Evolutionary conservation across 805 yeast species (phyloP), one percentile per base, ranked within the genome.

Genomic region (Candida chilensis): DNA sequence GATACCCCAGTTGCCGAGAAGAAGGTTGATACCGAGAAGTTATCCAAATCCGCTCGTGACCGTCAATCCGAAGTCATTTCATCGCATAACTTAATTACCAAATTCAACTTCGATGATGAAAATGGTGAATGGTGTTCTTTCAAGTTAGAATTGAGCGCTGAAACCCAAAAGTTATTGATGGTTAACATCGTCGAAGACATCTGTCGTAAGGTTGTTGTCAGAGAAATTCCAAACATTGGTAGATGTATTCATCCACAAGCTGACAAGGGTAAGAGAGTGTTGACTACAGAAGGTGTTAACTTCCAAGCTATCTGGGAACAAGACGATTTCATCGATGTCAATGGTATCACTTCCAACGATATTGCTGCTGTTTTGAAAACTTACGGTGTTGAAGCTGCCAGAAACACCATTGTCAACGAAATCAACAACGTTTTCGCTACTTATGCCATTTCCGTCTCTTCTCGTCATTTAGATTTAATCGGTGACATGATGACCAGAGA

Each of bases 401-500:
- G 98, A 59, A 86, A 87, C 57, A 92, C 98, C 20, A 84, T 92
- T 64, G 97, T 87, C 18, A 80, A 85, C 48, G 99, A 92, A 68
- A 84, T 92, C 54, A 82, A 84, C 60, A 83, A 85, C 45, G 99
- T 92, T 45, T 92, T 92, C 74, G 85, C 86, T 37, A 87, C 94
- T 32, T 92, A 92, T 59, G 97, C 97, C 47, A 92, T 92, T 51
- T 64, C 87, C 36, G 98, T 92, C 36, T 81, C 92, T 33, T 65
- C 75, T 32, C 85, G 98, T 57, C 99, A 92, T 64, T 75, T 92
- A 61, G 98, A 92, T 52, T 74, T 92, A 54, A 80, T 92, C 56
- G 99, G 94, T 40, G 99, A 92, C 58, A 84, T 85, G 86, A 92
- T 92, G 99, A 92, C 99, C 4, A 78, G 98, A 59, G 97, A 92